phyloP scores from a whole-genome alignment of 345 rosid genomes.

The Rhizophora apiculata region DNA sequence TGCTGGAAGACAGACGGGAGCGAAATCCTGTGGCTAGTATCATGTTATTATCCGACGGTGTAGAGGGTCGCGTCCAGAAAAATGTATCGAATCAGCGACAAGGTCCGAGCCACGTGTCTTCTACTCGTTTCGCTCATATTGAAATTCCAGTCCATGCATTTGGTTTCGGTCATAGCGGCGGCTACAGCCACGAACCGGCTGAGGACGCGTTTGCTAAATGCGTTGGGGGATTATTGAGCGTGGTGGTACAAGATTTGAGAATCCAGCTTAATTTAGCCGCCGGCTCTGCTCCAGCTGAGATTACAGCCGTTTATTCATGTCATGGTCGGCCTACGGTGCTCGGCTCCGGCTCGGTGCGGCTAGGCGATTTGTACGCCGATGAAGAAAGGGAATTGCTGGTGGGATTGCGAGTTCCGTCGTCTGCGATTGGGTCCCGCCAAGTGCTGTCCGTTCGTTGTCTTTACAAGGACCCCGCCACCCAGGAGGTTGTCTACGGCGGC shows the following conservation, averaged over 20 bases:
- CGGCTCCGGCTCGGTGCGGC: slow-evolving; percentile 23
- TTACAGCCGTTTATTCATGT: slow-evolving; percentile 17
- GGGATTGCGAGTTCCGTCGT: slow-evolving; percentile 24
- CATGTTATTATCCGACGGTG: slow-evolving; percentile 59
- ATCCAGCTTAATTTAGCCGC: slow-evolving; percentile 30
- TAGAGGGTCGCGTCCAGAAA: slow-evolving; percentile 36
- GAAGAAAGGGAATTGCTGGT: slow-evolving; percentile 32
- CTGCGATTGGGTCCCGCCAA: slow-evolving; percentile 26
- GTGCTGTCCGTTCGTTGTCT: slow-evolving; percentile 31
- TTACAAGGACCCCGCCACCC: slow-evolving; percentile 29
- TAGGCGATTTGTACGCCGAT: slow-evolving; percentile 29
- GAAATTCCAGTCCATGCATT: slow-evolving; percentile 30
- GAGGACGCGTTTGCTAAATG: slow-evolving; percentile 71
- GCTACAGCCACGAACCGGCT: slow-evolving; percentile 30
- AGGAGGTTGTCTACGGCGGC: slow-evolving; percentile 31
- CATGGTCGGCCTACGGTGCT: slow-evolving; percentile 17
- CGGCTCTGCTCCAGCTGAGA: slow-evolving; percentile 31
- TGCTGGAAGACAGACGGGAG: slow-evolving; percentile 79
- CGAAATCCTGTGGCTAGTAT: slow-evolving; percentile 62
- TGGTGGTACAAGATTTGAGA: slow-evolving; percentile 29
- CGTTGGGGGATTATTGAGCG: slow-evolving; percentile 25
- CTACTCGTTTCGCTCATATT: slow-evolving; percentile 27
- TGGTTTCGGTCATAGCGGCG: slow-evolving; percentile 28
- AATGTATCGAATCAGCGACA: slow-evolving; percentile 21
- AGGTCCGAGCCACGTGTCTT: slow-evolving; percentile 5